phyloP scores from a whole-genome alignment of 2,329 filamentous ascomycete species.

The Penicillium brevicompactum region DNA sequence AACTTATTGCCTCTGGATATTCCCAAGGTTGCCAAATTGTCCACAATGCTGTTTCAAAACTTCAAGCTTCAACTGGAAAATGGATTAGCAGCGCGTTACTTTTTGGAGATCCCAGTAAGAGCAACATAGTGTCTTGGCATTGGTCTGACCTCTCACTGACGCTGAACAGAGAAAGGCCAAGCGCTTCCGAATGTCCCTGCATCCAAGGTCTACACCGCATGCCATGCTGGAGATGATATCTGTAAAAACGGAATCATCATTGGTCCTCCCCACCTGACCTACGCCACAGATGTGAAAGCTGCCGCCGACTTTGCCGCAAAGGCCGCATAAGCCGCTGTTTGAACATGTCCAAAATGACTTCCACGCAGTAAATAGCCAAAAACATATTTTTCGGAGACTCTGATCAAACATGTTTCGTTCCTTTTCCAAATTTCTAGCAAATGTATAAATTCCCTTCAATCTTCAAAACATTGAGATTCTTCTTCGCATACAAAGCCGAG shows the following conservation, averaged over 20 bases:
- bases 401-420: no score
- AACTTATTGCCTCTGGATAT: constrained; percentile 21
- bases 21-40: constrained; percentile 23
- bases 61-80: constrained; percentile 12
- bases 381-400: no score
- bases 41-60: constrained; percentile 17
- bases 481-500: no score
- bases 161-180: constrained; percentile 3
- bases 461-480: no score
- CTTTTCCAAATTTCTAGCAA: no score
- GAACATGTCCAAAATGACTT: no score
- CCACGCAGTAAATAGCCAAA: no score
- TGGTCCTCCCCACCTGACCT: constrained; percentile 19
- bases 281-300: constrained; percentile 16
- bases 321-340: neutral
- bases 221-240: constrained; percentile 18
- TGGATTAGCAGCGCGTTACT: constrained; percentile 22
- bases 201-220: constrained; percentile 18
- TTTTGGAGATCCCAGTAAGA: constrained; percentile 21
- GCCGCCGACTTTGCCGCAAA: constrained; percentile 11
- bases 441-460: no score
- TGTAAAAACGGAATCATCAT: constrained; percentile 21
- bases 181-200: constrained; percentile 5
- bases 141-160: neutral
- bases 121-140: neutral